These are phyloP conservation scores for Nitzschia putrida DNA, from an alignment of 108 stramenopile genomes.

Conservation along the genomic window DNA sequence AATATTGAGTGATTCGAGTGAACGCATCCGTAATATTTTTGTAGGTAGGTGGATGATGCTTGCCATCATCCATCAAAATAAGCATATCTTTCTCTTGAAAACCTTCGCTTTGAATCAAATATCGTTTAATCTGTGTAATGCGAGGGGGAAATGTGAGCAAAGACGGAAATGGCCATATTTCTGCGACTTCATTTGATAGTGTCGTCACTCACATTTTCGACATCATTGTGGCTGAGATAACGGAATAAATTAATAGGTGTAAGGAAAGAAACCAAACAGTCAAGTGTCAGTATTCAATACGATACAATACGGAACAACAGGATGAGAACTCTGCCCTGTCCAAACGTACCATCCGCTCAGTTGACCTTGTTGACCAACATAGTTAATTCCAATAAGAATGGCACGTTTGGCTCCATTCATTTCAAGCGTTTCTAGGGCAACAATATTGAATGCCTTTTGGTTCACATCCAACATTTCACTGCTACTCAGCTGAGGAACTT, in stretches of 20 bases:
- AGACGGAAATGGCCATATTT: not conserved
- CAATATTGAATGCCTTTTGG: conserved; percentile 38
- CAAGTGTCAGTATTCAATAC: no score
- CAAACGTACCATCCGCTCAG: conserved; percentile 64
- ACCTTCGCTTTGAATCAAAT: conserved; percentile 75
- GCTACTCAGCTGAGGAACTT: conserved; percentile 76
- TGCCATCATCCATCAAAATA: conserved; percentile 91
- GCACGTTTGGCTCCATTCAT: conserved; percentile 59
- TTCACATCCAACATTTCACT: conserved; percentile 74
- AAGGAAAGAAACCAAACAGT: not conserved
- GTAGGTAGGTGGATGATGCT: conserved; percentile 63
- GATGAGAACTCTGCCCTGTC: not conserved
- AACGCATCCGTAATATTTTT: conserved; percentile 79
- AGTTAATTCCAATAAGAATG: conserved; percentile 91
- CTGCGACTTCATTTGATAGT: not conserved
- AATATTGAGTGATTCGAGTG: conserved; percentile 69
- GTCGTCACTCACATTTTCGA: not conserved
- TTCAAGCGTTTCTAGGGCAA: conserved; percentile 27
- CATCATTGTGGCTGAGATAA: conserved; percentile 19
- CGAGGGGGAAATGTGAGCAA: not conserved
- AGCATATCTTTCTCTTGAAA: conserved; percentile 78
- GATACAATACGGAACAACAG: no score
- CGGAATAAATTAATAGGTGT: not conserved
- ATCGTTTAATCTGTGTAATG: conserved; percentile 75
- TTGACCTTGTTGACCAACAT: conserved; percentile 77